phyloP scores from a whole-genome alignment of 2,329 filamentous ascomycete genomes.

The Aspergillus jensenii region DNA sequence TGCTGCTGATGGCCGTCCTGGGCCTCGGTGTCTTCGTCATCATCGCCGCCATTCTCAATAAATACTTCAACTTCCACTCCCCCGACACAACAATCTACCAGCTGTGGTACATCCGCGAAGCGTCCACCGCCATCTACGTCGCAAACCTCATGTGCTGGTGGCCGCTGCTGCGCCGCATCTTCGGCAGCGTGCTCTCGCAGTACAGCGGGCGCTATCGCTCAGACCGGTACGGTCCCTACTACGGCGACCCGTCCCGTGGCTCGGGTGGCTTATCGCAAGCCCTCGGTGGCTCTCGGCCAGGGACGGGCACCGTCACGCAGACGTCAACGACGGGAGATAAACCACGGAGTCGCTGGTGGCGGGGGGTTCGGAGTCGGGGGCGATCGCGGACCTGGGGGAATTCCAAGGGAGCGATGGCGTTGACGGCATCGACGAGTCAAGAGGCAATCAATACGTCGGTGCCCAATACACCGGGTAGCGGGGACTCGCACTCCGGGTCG shows the following conservation, averaged over 20 bases:
- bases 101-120: slow-evolving; percentile 46
- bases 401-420: no score
- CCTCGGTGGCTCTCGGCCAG: background rate
- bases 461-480: background rate
- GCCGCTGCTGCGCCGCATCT: slow-evolving; percentile 30
- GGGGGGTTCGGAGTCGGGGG: no score
- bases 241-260: background rate
- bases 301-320: background rate
- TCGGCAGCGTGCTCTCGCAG: slow-evolving; percentile 17
- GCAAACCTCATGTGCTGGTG: slow-evolving; percentile 46
- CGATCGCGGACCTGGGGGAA: no score
- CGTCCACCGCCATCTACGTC: slow-evolving; percentile 45
- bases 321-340: background rate
- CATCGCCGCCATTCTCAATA: slow-evolving; percentile 46
- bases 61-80: slow-evolving; percentile 44
- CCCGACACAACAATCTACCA: slow-evolving; percentile 40
- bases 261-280: background rate
- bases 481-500: background rate
- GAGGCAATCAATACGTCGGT: background rate
- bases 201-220: slow-evolving; percentile 17
- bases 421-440: background rate
- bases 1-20: slow-evolving; percentile 36
- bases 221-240: slow-evolving; percentile 20
- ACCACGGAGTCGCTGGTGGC: background rate
- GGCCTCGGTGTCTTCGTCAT: slow-evolving; percentile 39